Conservation (phyloP, 805 yeast genomes). For the Yamadazyma akitaensis region DNA sequence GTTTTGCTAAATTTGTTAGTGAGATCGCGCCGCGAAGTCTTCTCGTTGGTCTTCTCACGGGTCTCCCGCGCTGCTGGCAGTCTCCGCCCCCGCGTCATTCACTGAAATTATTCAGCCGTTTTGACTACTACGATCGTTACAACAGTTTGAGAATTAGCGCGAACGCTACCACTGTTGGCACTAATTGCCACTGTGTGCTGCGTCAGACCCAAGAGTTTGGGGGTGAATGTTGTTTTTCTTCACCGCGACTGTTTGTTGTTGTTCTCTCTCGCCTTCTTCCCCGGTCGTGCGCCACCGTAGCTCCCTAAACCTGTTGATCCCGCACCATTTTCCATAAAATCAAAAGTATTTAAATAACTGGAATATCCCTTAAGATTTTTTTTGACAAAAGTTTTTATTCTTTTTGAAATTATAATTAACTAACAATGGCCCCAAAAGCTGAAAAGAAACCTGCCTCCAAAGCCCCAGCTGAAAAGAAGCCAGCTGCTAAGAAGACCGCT, state of each 20-base stretch:
- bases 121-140: too few relatives aligned
- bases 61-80: not conserved
- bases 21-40: slow-evolving; percentile 1
- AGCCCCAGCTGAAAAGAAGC: slow-evolving; percentile 96
- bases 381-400: slow-evolving; percentile 3
- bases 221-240: too few relatives aligned
- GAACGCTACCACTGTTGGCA: too few relatives aligned
- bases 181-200: too few relatives aligned
- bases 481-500: slow-evolving; percentile 84
- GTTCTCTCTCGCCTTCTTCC: not conserved
- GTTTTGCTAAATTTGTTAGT: not conserved
- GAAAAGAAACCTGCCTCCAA: slow-evolving; percentile 86
- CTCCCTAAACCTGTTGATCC: not conserved
- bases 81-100: too few relatives aligned
- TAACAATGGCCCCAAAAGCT: slow-evolving; percentile 62
- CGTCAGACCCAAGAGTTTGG: too few relatives aligned
- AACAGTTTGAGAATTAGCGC: not conserved
- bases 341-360: slow-evolving; percentile 9
- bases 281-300: slow-evolving; percentile 1
- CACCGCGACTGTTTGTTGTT: not conserved
- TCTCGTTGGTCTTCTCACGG: slow-evolving; percentile 1
- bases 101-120: too few relatives aligned
- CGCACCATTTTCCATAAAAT: not conserved
- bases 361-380: slow-evolving; percentile 8
- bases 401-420: slow-evolving; percentile 1